These are phyloP conservation scores for Mycocalia duriaeana DNA, from an alignment of 1,284 basidiomycete genomes.

Conservation along the genomic window DNA sequence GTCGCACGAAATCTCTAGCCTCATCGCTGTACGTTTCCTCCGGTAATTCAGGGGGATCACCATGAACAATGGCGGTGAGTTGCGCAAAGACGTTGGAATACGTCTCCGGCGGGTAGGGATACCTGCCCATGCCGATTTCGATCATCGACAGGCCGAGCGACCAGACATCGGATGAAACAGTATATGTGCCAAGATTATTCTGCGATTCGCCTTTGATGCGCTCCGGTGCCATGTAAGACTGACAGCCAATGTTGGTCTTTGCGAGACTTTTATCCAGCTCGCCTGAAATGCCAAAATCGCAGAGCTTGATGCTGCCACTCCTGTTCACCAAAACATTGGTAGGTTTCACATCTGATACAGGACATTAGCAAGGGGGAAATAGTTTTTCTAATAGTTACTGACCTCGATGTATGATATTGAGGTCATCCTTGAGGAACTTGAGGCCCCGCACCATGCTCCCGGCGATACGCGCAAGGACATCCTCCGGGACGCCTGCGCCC, in stretches of 20 bases:
- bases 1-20: constrained; percentile 56
- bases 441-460: constrained; percentile 85
- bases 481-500: constrained; percentile 71
- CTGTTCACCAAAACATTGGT: constrained; percentile 93
- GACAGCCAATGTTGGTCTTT: constrained; percentile 98
- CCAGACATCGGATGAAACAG: constrained; percentile 97
- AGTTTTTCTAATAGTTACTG: too few species aligned
- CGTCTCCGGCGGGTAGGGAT: constrained; percentile 98
- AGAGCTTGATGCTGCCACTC: constrained; percentile 89
- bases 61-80: constrained; percentile 93
- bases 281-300: constrained; percentile 97
- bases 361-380: neutral
- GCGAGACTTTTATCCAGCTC: constrained; percentile 95
- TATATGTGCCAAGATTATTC: constrained; percentile 85
- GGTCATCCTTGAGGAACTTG: constrained; percentile 91
- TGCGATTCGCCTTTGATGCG: constrained; percentile 93
- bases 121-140: constrained; percentile 87
- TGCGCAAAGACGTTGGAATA: constrained; percentile 96
- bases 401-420: constrained; percentile 97
- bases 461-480: constrained; percentile 83
- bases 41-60: constrained; percentile 85
- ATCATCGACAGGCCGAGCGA: constrained; percentile 95
- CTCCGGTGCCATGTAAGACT: constrained; percentile 99
- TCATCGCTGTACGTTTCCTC: constrained; percentile 36
- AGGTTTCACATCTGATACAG: constrained; percentile 81